Evolutionary conservation across 2,329 filamentous ascomycete species (phyloP).

Genomic region (Tothia fuscella): DNA sequence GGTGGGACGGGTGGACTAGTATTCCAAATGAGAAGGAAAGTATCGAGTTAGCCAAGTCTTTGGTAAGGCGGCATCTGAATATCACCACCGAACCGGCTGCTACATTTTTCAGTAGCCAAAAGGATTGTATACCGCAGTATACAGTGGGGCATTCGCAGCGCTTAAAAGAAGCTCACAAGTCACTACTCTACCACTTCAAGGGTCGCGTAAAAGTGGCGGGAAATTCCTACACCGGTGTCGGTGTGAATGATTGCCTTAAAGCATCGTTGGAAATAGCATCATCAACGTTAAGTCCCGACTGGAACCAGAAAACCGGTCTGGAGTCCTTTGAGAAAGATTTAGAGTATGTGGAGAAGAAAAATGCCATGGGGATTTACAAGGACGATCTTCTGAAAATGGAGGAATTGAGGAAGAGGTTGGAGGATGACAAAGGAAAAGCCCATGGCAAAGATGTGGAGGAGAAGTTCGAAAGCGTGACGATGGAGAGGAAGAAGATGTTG

Average conservation of each 20-base stretch:
- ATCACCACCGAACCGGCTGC: constrained; percentile 52
- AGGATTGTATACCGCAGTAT: constrained; percentile 84
- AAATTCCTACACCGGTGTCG: constrained; percentile 11
- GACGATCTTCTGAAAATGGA: too few relatives aligned
- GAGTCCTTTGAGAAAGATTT: background rate
- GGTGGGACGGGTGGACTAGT: constrained; percentile 58
- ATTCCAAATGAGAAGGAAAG: constrained; percentile 57
- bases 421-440: too few relatives aligned
- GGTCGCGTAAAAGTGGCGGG: constrained; percentile 11
- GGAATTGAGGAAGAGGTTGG: too few relatives aligned
- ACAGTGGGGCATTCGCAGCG: constrained; percentile 60
- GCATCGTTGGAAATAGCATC: constrained; percentile 3
- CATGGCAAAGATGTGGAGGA: too few relatives aligned
- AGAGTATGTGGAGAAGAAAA: too few relatives aligned
- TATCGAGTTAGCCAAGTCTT: constrained; percentile 53
- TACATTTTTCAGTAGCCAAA: constrained; percentile 48
- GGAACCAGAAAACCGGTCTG: constrained; percentile 8
- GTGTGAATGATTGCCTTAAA: constrained; percentile 12
- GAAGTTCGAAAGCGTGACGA: too few relatives aligned
- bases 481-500: too few relatives aligned
- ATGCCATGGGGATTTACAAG: too few relatives aligned
- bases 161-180: constrained; percentile 8
- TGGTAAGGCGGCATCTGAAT: constrained; percentile 62
- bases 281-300: background rate
- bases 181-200: constrained; percentile 2